A percentile compares a stretch with the other conserved stretches of the same genome.
Evolutionary conservation across 495 filamentous ascomycete genomes (phyloP).

Genomic region (Aspergillus avenaceus): DNA sequence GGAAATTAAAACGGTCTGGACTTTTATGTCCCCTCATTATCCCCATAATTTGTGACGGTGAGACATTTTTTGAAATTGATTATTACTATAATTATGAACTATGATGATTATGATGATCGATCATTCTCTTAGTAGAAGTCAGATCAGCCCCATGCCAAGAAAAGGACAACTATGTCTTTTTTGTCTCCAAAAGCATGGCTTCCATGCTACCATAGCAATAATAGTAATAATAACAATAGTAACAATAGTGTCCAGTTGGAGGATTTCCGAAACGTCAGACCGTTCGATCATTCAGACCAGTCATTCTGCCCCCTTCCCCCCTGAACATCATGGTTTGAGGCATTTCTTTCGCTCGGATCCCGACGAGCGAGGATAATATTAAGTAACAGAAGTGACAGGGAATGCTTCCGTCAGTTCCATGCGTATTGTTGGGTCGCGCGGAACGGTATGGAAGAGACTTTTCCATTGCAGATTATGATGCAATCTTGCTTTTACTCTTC

Average conservation of each 20-base stretch:
- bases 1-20: neutral
- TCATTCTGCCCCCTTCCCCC: too few species aligned
- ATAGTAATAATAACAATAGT: neutral
- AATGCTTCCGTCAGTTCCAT: neutral
- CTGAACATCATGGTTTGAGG: neutral
- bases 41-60: conserved; percentile 10
- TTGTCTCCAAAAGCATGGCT: too few species aligned
- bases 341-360: neutral
- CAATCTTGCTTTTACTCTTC: conserved; percentile 8
- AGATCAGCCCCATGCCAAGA: conserved; percentile 2
- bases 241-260: too few species aligned
- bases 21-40: too few species aligned
- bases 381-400: neutral
- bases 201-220: neutral
- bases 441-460: neutral
- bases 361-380: neutral
- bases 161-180: neutral
- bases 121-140: neutral
- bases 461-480: conserved; percentile 14
- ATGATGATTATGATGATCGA: conserved; percentile 3
- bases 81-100: too few species aligned
- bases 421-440: neutral
- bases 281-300: too few species aligned
- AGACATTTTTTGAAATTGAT: conserved; percentile 10
- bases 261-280: too few species aligned